Base-by-base conservation (phyloP, 768 basidiomycete species). In the Clathrus columnatus region DNA sequence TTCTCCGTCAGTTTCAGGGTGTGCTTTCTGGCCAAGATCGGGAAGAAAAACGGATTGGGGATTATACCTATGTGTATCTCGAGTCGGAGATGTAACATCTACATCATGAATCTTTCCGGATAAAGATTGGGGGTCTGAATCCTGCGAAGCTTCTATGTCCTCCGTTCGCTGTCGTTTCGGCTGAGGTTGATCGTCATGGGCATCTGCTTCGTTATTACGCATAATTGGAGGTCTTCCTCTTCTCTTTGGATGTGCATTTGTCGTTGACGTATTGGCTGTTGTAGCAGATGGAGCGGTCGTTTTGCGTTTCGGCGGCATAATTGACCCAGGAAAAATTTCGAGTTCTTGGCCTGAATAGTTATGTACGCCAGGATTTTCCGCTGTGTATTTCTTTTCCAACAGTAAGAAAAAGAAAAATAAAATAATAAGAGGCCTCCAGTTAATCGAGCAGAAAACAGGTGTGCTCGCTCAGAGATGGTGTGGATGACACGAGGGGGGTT, bases 401-500 rank as follows among this genome's bases (percentile, higher is more conserved):
- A 32, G 50, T 43, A 11, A 11, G 7, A 36, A 8, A 36, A 36
- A 36, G 36, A 32, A 7, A 32, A 16, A 32, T 16, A 32, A 7
- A 32, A 32, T 7, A 32, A 32, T 7, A 32, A 32, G 36, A n/a
- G 10, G 36, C 4, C 36, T 36, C 10, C 36, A 36, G 36, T 5
- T n/a, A 36, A 36, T 36, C 36, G n/a, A 36, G 36, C 10, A 36
- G 36, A 36, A 8, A 36, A 36, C 41, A 43, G 36, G 28, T 17
- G 20, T 4, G 8, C 18, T 10, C 26, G 14, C 46, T 14, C 11
- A 47, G 46, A 11, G 51, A 52, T 16, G 24, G 29, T 28, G 46
- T 46, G 45, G 54, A 36, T 55, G 54, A 55, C 54, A 55, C 54
- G 54, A 55, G 54, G 54, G 54, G 28, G 26, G n/a, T n/a, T 32